Percentiles rank a stretch among this genome's conserved stretches.
phyloP scores from a whole-genome alignment of 805 yeast species.

The Ogataea populi-albae region DNA sequence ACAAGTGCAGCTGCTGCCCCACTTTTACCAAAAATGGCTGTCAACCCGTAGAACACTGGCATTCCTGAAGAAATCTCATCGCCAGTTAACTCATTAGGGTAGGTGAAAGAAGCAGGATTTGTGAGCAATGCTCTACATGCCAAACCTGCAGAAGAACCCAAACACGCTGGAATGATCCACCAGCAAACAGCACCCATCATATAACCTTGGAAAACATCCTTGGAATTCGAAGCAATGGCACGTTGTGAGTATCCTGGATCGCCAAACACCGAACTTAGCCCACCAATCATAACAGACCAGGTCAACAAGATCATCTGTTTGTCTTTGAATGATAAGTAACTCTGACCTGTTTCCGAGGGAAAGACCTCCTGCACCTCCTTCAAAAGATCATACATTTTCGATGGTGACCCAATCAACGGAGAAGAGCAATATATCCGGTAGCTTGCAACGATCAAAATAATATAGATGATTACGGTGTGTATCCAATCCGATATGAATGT shows the following conservation, averaged over 20 bases:
- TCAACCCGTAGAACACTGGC: constrained; percentile 35
- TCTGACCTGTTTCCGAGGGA: constrained; percentile 27
- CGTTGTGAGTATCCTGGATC: constrained; percentile 31
- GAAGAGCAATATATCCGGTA: constrained; percentile 31
- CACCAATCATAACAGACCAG: constrained; percentile 33
- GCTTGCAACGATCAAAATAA: constrained; percentile 30
- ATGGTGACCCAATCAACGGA: constrained; percentile 32
- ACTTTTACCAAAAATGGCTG: constrained; percentile 33
- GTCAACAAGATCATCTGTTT: constrained; percentile 35
- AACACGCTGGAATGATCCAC: constrained; percentile 31
- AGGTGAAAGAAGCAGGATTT: constrained; percentile 37
- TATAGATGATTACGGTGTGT: constrained; percentile 45
- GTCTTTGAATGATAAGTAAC: constrained; percentile 34
- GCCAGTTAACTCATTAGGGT: constrained; percentile 37
- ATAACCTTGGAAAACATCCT: constrained; percentile 30
- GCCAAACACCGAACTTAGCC: constrained; percentile 28
- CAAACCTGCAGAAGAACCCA: constrained; percentile 32
- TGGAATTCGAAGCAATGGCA: constrained; percentile 30
- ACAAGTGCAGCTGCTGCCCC: constrained; percentile 41
- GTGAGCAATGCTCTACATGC: constrained; percentile 33
- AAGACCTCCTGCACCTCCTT: constrained; percentile 15
- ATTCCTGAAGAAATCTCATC: constrained; percentile 39
- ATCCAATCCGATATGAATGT: constrained; percentile 52
- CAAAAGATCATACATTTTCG: constrained; percentile 33
- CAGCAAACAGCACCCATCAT: constrained; percentile 33